These are phyloP conservation scores for Phanerodontia chrysosporium DNA, from an alignment of 768 basidiomycete genomes.

Conservation along the genomic window DNA sequence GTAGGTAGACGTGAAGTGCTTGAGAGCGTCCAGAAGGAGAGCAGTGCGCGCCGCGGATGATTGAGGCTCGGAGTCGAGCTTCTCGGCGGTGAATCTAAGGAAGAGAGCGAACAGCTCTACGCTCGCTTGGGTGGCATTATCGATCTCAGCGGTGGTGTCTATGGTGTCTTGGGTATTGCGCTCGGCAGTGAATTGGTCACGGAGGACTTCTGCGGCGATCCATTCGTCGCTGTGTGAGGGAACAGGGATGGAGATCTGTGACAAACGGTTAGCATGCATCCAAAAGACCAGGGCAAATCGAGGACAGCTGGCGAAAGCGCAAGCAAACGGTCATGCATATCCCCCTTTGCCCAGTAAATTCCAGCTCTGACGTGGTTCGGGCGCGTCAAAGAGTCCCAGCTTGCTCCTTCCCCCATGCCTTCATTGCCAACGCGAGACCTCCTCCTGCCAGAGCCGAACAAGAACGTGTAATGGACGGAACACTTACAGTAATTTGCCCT, in stretches of 20 bases:
- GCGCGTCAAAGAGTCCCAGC: not conserved
- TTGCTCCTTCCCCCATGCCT: not conserved
- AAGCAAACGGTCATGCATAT: too few species aligned
- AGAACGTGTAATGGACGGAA: not conserved
- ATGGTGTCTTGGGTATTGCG: constrained; percentile 44
- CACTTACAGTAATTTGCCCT: constrained; percentile 29
- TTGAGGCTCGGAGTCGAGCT: constrained; percentile 51
- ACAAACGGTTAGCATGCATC: not conserved
- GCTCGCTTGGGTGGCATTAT: constrained; percentile 57
- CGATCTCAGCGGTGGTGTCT: constrained; percentile 48
- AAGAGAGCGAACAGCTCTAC: constrained; percentile 82
- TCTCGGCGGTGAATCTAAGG: constrained; percentile 68
- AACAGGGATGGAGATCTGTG: constrained; percentile 81
- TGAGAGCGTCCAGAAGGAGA: constrained; percentile 70
- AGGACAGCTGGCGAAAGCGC: not conserved
- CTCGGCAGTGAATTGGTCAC: constrained; percentile 79
- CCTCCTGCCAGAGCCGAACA: not conserved
- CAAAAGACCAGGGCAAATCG: not conserved
- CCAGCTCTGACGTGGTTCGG: not conserved
- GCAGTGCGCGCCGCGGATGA: constrained; percentile 50
- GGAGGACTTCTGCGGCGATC: constrained; percentile 88
- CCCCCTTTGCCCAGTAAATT: too few species aligned
- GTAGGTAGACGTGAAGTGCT: constrained; percentile 74
- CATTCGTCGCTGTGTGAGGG: constrained; percentile 79
- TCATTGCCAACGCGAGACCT: not conserved